Evolutionary conservation across 176 grass and related monocot genomes (phyloP), one percentile per base, ranked within the genome.

Genomic region (Avena atlantica): DNA sequence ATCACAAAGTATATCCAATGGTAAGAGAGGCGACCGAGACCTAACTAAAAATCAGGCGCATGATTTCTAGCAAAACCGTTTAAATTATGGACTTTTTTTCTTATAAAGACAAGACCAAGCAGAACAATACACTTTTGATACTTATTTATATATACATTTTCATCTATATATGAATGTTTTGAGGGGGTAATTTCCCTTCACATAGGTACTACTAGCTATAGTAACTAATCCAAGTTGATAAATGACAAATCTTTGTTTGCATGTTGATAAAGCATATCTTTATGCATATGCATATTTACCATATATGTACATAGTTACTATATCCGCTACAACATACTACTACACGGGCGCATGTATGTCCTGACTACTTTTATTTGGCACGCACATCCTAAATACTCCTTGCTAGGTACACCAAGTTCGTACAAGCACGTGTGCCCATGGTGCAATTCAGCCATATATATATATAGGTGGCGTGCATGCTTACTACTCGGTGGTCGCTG

Each of bases 391-490:
- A 48, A 48, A 9, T 48, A 48, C 21, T 5, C 19, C 80, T 59
- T 48, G 12, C 60, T 68, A 74, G 34, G 73, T 58, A 49, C 58
- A 24, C 19, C 81, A 44, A 23, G 37, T 55, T 58, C 50, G 23
- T 78, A 78, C 31, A 25, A 4, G 72, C 74, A 87, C 89, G 89
- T 74, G 89, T 65, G 87, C 60, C 49, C 8, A 2, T 36, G n/a
- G 63, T n/a, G 55, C 79, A 62, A 70, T 62, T 37, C 44, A 36
- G 20, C 31, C 42, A 44, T 40, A 79, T 89, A 44, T 40, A 79
- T 89, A 56, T 80, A 87, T 57, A 80, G 48, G 84, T 79, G 81
- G 20, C 78, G 69, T 82, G 78, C 78, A 84, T 87, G 58, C 74
- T 70, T 59, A 19, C 76, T 65, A 23, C 47, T 36, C 53, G 60